phyloP scores from a whole-genome alignment of 2,329 filamentous ascomycete genomes.

The Cercospora berteroae region DNA sequence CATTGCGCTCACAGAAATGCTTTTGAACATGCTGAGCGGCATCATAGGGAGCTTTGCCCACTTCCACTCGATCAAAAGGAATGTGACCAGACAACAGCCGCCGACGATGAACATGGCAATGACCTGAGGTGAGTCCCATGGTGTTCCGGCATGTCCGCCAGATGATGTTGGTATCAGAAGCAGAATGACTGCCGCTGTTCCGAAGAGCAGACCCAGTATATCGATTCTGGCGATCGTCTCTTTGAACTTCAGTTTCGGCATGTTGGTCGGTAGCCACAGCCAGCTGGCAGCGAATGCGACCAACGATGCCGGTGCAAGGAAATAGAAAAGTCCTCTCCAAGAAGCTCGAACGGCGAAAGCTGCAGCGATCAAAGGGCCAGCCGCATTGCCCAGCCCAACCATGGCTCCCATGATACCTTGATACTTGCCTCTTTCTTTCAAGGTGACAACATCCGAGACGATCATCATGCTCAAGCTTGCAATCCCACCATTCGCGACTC shows the following conservation, averaged over 20 bases:
- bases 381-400: too few relatives aligned
- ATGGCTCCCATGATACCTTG: too few relatives aligned
- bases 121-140: background rate
- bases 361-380: too few relatives aligned
- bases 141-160: background rate
- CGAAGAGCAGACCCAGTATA: background rate
- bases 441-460: too few relatives aligned
- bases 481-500: too few relatives aligned
- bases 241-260: background rate
- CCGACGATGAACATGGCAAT: background rate
- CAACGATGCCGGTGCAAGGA: background rate
- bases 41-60: slow-evolving; percentile 59
- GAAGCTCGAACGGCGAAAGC: too few relatives aligned
- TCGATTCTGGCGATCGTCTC: background rate
- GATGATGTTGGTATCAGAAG: background rate
- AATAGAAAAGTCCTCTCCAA: background rate
- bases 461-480: too few relatives aligned
- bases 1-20: slow-evolving; percentile 52
- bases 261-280: background rate
- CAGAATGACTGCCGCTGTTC: background rate
- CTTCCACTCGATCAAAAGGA: slow-evolving; percentile 57
- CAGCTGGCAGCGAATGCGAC: background rate
- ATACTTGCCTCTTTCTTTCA: too few relatives aligned
- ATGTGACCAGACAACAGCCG: slow-evolving; percentile 32
- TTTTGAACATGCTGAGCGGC: slow-evolving; percentile 57